phyloP scores from a whole-genome alignment of 1,284 basidiomycete genomes.

The Tetrapyrgos nigripes region DNA sequence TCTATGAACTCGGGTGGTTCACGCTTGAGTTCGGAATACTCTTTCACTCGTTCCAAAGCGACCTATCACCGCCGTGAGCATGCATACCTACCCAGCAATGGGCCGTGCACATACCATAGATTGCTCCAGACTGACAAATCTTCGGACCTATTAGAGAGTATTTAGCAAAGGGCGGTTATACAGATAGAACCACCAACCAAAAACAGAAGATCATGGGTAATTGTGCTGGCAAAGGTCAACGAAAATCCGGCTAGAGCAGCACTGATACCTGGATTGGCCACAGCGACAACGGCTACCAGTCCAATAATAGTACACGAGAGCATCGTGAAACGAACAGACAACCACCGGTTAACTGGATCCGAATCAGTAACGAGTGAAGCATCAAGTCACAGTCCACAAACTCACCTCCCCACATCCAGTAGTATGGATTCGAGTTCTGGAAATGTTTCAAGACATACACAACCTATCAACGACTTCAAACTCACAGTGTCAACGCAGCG shows the following conservation, averaged over 20 bases:
- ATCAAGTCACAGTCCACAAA: conserved; percentile 16
- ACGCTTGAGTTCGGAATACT: conserved; percentile 82
- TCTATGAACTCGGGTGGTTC: conserved; percentile 87
- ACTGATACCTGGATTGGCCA: conserved; percentile 73
- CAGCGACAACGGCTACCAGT: conserved; percentile 70
- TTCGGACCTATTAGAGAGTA: conserved; percentile 49
- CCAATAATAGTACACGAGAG: conserved; percentile 79
- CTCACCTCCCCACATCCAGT: conserved; percentile 88
- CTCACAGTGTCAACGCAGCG: conserved; percentile 81
- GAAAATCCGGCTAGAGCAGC: conserved; percentile 87
- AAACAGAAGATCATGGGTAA: conserved; percentile 72
- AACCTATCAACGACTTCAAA: conserved; percentile 7
- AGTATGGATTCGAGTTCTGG: conserved; percentile 80
- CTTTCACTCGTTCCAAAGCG: conserved; percentile 90
- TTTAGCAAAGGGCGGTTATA: not conserved
- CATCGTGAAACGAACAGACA: conserved; percentile 84
- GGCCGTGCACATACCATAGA: conserved; percentile 69
- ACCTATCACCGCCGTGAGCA: conserved; percentile 53
- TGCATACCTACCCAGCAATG: conserved; percentile 9
- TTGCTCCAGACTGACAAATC: conserved; percentile 89
- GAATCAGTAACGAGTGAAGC: not conserved
- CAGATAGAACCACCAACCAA: conserved; percentile 42
- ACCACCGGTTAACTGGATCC: conserved; percentile 75
- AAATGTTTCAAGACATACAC: not conserved
- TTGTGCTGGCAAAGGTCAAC: conserved; percentile 80